Conservation (phyloP, 345 rosid species). For the Heritiera littoralis region DNA sequence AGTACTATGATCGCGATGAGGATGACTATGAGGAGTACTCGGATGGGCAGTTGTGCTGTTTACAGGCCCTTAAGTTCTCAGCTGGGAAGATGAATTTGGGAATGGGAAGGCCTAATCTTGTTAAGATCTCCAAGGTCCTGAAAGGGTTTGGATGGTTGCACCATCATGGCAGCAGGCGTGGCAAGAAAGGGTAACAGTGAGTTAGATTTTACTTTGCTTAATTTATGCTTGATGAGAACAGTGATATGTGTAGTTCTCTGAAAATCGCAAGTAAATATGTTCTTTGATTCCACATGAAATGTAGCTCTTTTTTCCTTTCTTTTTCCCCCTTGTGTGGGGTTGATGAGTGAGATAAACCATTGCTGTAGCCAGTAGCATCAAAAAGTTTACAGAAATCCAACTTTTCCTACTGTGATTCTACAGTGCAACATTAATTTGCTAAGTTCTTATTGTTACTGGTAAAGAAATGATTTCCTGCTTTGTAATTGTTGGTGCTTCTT, state of each 20-base stretch:
- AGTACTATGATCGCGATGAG: constrained; percentile 29
- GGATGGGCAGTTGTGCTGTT: constrained; percentile 71
- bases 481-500: constrained; percentile 2
- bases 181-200: constrained; percentile 47
- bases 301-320: not conserved
- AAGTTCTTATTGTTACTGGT: not conserved
- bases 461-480: not conserved
- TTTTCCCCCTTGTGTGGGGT: not conserved
- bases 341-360: not conserved
- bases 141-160: constrained; percentile 80
- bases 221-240: constrained; percentile 19
- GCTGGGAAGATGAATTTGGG: constrained; percentile 92
- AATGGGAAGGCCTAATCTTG: constrained; percentile 77
- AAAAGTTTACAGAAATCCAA: not conserved
- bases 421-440: not conserved
- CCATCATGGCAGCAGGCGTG: constrained; percentile 48
- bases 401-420: not conserved
- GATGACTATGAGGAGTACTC: constrained; percentile 56
- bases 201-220: not conserved
- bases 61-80: constrained; percentile 86
- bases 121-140: constrained; percentile 68
- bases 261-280: constrained; percentile 35
- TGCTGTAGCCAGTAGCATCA: not conserved
- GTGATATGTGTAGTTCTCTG: constrained; percentile 13
- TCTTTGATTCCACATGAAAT: constrained; percentile 13